Base-by-base conservation (phyloP, 2,329 filamentous ascomycete genomes). In the Ascosphaera apis region DNA sequence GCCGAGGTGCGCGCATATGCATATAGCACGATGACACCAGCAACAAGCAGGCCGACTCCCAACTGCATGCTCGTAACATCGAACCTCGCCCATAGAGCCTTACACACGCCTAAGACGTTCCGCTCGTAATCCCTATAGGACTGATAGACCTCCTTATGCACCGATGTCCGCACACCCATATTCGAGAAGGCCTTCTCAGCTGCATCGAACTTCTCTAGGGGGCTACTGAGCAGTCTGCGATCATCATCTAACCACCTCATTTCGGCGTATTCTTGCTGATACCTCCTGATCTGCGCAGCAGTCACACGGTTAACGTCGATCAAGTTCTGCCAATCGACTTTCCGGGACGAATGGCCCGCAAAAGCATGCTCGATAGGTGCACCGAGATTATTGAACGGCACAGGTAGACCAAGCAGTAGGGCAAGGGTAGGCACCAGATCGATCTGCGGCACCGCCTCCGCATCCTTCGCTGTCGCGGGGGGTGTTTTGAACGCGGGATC, bases 321-420 rank as follows among this genome's bases (percentile, higher is more conserved):
- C 31, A 98, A 60, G 43, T 80, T 88, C 33, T 71, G 62, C 69
- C 76, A 88, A 40, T 81, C 67, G 23, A 69, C 66, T 19, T 76
- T 19, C 15, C 39, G 38, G 19, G 40, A 77, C 15, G 67, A 63
- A 1, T 60, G 55, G 1, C 80, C 79, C 13, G 76, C 66, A 54
- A 98, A 98, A 2, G 83, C 84, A 55, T 98, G 88, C 44, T 91
- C 80, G 41, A 98, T 93, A 0, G 88, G 88, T 4, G 69, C 73
- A 35, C 88, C 88, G 4, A 98, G 67, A 50, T 88, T 98, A 53
- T 95, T 98, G 61, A 82, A 98, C 0, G 88, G 88, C 41, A 98
- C 84, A 0, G 88, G 86, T 41, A 93, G 67, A 6, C 88, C 88
- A 1, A 98, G 63, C 1, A 98, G 66, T 25, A 98, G 63, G 0